Evolutionary conservation across 345 rosid species (phyloP), one percentile per base, ranked within the genome.

Genomic region (Carallia pectinifolia): DNA sequence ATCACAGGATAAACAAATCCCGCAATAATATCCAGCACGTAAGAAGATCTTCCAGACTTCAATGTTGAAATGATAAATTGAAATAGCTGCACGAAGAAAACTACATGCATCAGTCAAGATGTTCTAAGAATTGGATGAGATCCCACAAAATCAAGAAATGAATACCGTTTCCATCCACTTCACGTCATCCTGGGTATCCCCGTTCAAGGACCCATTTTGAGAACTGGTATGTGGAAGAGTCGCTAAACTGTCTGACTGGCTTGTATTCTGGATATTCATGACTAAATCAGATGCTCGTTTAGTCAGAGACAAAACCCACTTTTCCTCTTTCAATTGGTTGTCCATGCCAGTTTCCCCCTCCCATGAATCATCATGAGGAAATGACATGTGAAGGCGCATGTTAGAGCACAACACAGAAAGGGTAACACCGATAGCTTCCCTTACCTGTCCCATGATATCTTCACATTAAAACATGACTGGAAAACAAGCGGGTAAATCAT

Each of bases 81-180:
- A 74, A 92, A 92, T 77, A 90, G 81, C 99, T 95, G 74, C 75
- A 68, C 6, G 71, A 52, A 38, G 68, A 18, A 69, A 69, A 60
- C 54, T 19, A n/a, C 52, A 70, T 59, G 6, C 18, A 65, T 73
- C 55, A 66, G 58, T 53, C 61, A 36, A 73, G 52, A 31, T 18
- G 39, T 6, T 68, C 30, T 67, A 61, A 76, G 9, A 59, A 38
- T 29, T 61, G 63, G 29, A 67, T 54, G 62, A 29, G 33, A 55
- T 36, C 47, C 37, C 12, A 39, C 48, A 65, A 72, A 53, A 2
- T 61, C 36, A 63, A 64, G 33, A 55, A 8, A 65, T 74, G 54
- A 72, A 69, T 92, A 95, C 99, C 91, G 97, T 87, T 78, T 95
- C 99, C 97, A 95, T 95, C 99, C 99, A 95, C 82, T 90, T 92